A percentile compares a stretch with the other conserved stretches of the same genome.
phyloP scores from a whole-genome alignment of 371 early-diverging fungal genomes.

The Mucor irregularis region DNA sequence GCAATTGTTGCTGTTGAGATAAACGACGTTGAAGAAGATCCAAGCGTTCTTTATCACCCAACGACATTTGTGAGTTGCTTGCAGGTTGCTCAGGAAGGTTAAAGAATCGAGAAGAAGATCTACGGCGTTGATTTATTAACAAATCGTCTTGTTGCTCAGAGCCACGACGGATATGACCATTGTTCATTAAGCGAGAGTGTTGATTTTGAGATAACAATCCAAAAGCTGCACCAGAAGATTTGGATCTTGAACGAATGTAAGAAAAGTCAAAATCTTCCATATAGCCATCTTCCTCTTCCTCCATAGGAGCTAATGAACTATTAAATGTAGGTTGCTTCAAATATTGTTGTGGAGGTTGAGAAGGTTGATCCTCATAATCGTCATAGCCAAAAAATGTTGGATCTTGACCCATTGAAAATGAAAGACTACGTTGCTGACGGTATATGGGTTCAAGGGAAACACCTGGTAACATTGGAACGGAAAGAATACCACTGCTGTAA shows the following conservation, averaged over 20 bases:
- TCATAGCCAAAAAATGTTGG: constrained; percentile 46
- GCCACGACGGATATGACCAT: constrained; percentile 27
- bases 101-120: constrained; percentile 25
- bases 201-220: constrained; percentile 40
- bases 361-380: constrained; percentile 29
- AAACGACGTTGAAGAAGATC: constrained; percentile 26
- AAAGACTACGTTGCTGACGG: constrained; percentile 50
- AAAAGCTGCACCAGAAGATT: constrained; percentile 53
- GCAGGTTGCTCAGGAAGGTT: constrained; percentile 1
- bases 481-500: constrained; percentile 19
- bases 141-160: constrained; percentile 33
- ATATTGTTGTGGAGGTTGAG: constrained; percentile 1
- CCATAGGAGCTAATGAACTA: constrained; percentile 39
- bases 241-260: constrained; percentile 37
- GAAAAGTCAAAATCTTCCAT: constrained; percentile 26
- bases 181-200: constrained; percentile 24
- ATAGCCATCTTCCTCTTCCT: constrained; percentile 38
- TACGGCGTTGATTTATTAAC: constrained; percentile 21
- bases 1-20: constrained; percentile 9
- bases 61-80: constrained; percentile 16
- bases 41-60: constrained; percentile 34
- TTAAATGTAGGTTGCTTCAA: constrained; percentile 15
- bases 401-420: constrained; percentile 54
- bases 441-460: constrained; percentile 44
- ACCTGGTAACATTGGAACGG: constrained; percentile 49